Percentiles rank a stretch among this genome's conserved stretches.
These are phyloP conservation scores for Tremella fuciformis DNA, from an alignment of 768 basidiomycete species.

Conservation along the genomic window DNA sequence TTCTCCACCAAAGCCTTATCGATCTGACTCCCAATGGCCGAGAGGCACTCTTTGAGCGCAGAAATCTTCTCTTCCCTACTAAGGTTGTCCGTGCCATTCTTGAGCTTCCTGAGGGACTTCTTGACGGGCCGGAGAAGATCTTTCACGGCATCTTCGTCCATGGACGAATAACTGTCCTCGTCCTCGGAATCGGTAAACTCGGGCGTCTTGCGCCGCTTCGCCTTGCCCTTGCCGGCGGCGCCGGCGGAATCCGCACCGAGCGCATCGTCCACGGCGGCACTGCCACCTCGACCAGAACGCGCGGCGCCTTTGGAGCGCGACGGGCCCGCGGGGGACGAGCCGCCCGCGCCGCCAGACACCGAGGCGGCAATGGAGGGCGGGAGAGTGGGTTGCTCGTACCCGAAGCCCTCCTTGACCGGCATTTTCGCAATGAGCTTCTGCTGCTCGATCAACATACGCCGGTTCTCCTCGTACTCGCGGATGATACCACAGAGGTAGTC, in stretches of 20 bases:
- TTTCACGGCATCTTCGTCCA: conserved; percentile 90
- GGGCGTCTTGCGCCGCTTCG: conserved; percentile 90
- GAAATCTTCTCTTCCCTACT: conserved; percentile 93
- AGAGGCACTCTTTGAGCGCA: conserved; percentile 89
- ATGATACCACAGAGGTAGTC: conserved; percentile 68
- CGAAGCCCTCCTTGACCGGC: conserved; percentile 42
- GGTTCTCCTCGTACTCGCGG: conserved; percentile 49
- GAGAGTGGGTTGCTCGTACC: conserved; percentile 30
- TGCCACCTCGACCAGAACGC: conserved; percentile 60
- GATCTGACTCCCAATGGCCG: conserved; percentile 88
- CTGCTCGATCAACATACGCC: conserved; percentile 42
- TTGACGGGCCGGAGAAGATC: conserved; percentile 95
- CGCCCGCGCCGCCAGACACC: no score
- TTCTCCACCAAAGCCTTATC: conserved; percentile 75
- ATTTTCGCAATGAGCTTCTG: conserved; percentile 37
- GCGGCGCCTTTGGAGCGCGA: conserved; percentile 23
- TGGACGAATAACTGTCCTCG: conserved; percentile 88
- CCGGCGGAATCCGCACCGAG: conserved; percentile 53
- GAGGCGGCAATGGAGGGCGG: conserved; percentile 8
- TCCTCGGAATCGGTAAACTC: conserved; percentile 92
- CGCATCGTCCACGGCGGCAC: conserved; percentile 56
- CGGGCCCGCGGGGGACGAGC: conserved; percentile 6
- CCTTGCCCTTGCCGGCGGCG: conserved; percentile 58
- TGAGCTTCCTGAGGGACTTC: conserved; percentile 96
- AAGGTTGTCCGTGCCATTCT: conserved; percentile 87